A percentile compares a stretch with the other conserved stretches of the same genome.
Evolutionary conservation across 345 rosid species (phyloP).

Genomic region (Angophora floribunda): DNA sequence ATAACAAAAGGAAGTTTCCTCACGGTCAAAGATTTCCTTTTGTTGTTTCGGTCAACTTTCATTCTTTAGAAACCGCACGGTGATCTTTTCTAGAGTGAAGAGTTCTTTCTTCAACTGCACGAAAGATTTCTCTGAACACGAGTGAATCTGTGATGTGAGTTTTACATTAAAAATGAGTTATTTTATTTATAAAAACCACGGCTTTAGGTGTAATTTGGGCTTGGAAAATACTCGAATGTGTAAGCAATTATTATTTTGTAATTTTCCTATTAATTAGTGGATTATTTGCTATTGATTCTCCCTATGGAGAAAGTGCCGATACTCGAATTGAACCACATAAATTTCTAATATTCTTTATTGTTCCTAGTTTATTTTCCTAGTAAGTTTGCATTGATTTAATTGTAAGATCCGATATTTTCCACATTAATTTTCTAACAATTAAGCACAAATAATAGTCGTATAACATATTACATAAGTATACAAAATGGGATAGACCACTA

Average conservation of each 20-base stretch:
- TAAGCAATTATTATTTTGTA: neutral
- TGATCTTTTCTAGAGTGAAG: neutral
- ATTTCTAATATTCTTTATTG: neutral
- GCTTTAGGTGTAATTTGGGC: neutral
- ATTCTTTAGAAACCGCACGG: neutral
- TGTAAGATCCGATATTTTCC: neutral
- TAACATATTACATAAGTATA: neutral
- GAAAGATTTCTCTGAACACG: neutral
- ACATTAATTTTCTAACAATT: neutral
- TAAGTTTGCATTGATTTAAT: neutral
- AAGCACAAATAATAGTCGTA: neutral
- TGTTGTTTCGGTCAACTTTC: neutral
- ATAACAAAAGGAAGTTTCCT: neutral
- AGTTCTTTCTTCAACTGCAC: neutral
- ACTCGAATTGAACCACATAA: fast-evolving
- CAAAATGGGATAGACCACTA: neutral
- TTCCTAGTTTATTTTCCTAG: neutral
- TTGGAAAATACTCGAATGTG: neutral
- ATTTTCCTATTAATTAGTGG: neutral
- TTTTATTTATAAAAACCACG: neutral
- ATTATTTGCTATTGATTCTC: fast-evolving
- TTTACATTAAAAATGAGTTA: neutral
- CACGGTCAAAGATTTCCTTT: neutral
- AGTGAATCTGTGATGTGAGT: neutral
- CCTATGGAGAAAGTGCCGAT: neutral